Conservation (phyloP, 2,329 filamentous ascomycete genomes). For the Plenodomus biglobosus region DNA sequence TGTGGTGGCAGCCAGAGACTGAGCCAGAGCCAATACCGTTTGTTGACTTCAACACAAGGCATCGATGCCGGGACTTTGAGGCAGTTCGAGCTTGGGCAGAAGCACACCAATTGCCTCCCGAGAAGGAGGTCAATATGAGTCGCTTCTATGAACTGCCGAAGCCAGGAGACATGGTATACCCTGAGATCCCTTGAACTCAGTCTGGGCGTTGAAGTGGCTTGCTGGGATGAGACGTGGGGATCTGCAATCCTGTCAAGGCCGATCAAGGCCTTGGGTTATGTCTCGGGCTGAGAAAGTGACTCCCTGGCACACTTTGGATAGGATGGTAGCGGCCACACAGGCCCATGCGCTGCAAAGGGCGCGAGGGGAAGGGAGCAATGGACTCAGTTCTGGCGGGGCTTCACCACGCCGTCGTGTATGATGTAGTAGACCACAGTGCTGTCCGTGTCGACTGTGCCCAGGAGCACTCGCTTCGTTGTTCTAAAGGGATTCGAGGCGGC, state of each 20-base stretch:
- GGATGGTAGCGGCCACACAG: neutral
- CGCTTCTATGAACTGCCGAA: conserved; percentile 49
- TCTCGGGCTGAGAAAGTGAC: neutral
- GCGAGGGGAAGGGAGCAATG: conserved; percentile 2
- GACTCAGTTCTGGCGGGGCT: conserved; percentile 74
- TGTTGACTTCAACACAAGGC: conserved; percentile 64
- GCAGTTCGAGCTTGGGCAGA: conserved; percentile 58
- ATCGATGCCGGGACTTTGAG: conserved; percentile 61
- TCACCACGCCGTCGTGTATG: conserved; percentile 83
- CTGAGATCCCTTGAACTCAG: conserved; percentile 29
- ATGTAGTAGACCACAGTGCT: conserved; percentile 84
- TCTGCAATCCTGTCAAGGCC: neutral
- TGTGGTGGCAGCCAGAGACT: conserved; percentile 55
- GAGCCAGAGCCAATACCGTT: conserved; percentile 54
- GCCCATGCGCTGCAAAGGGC: neutral
- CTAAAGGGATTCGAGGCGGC: conserved; percentile 45
- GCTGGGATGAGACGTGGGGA: conserved; percentile 6
- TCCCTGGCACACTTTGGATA: neutral
- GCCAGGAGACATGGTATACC: conserved; percentile 33
- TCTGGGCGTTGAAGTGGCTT: conserved; percentile 11
- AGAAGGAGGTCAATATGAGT: conserved; percentile 41
- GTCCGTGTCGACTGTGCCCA: conserved; percentile 75
- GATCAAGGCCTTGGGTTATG: neutral
- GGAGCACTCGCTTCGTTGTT: conserved; percentile 65
- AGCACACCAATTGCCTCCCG: conserved; percentile 52